phyloP scores from a whole-genome alignment of 106 monocot genomes.

The Narthecium ossifragum region DNA sequence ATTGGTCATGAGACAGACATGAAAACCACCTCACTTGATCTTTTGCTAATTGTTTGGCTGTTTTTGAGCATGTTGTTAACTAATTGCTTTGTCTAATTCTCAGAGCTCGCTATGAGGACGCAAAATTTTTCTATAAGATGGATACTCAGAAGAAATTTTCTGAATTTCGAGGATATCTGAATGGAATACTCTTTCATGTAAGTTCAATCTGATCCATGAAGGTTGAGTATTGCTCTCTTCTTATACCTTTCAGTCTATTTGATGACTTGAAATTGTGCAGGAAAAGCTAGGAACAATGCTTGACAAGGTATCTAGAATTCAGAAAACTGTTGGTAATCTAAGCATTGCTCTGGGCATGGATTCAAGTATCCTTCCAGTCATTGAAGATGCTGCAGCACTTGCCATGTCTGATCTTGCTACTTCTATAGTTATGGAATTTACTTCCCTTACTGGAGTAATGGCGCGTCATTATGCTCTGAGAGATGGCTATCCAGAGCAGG shows the following conservation, averaged over 20 bases:
- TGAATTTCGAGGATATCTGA: slow-evolving; percentile 63
- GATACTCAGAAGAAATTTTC: slow-evolving; percentile 75
- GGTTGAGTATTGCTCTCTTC: too few species aligned
- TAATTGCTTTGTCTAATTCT: slow-evolving; percentile 6
- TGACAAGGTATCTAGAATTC: slow-evolving; percentile 69
- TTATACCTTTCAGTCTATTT: too few species aligned
- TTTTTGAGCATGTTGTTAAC: too few species aligned
- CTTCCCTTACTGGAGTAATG: slow-evolving; percentile 91
- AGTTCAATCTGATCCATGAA: too few species aligned
- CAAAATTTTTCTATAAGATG: slow-evolving; percentile 88
- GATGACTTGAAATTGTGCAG: slow-evolving; percentile 48
- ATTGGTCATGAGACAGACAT: too few species aligned
- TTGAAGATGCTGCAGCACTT: slow-evolving; percentile 66
- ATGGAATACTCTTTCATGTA: slow-evolving; percentile 98
- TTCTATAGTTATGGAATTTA: slow-evolving; percentile 87
- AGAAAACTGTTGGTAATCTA: slow-evolving; percentile 52
- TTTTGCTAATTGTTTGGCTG: too few species aligned
- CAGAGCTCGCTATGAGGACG: slow-evolving; percentile 98
- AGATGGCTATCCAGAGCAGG: slow-evolving; percentile 71
- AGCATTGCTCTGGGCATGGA: slow-evolving; percentile 47
- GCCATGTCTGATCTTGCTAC: slow-evolving; percentile 99
- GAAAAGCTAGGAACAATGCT: slow-evolving; percentile 94
- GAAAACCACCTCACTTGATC: too few species aligned
- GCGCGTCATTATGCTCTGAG: slow-evolving; percentile 89
- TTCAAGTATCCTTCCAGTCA: slow-evolving; percentile 32